A percentile compares a stretch with the other conserved stretches of the same genome.
Evolutionary conservation across 805 yeast genomes (phyloP).

Genomic region (Zygotorulaspora florentina): DNA sequence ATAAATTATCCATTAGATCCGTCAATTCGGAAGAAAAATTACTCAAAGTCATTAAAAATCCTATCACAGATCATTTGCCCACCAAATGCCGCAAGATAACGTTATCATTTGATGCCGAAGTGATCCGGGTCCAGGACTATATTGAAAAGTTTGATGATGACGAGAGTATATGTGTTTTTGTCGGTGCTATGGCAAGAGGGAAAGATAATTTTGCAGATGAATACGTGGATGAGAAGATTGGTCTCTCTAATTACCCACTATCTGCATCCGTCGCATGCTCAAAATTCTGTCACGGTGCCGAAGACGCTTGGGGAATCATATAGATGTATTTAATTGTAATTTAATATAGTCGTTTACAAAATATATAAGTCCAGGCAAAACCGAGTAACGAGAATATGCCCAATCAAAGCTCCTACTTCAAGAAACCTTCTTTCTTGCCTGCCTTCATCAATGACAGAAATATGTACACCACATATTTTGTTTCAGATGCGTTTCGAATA

Average conservation of each 20-base stretch:
- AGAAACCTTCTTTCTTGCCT: too few species aligned
- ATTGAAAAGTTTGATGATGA: slow-evolving; percentile 73
- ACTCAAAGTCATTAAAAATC: slow-evolving; percentile 91
- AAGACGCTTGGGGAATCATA: slow-evolving; percentile 90
- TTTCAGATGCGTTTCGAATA: not conserved
- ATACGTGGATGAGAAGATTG: slow-evolving; percentile 92
- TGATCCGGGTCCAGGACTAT: slow-evolving; percentile 83
- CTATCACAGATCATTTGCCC: slow-evolving; percentile 94
- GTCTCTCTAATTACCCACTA: slow-evolving; percentile 90
- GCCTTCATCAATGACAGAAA: too few species aligned
- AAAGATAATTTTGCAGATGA: slow-evolving; percentile 97
- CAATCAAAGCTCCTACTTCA: too few species aligned
- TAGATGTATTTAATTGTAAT: slow-evolving; percentile 16
- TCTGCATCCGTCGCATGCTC: slow-evolving; percentile 98
- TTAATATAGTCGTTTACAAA: slow-evolving; percentile 1
- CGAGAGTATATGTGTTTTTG: slow-evolving; percentile 95
- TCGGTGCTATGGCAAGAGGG: slow-evolving; percentile 99
- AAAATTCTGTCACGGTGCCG: slow-evolving; percentile 97
- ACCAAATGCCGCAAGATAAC: slow-evolving; percentile 93
- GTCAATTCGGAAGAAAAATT: slow-evolving; percentile 94
- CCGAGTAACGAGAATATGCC: not conserved
- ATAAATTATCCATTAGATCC: slow-evolving; percentile 86
- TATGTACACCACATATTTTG: not conserved
- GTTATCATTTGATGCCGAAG: slow-evolving; percentile 86
- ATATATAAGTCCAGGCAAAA: not conserved